Evolutionary conservation across 306 rosid genomes (phyloP).

Genomic region (Geum urbanum): DNA sequence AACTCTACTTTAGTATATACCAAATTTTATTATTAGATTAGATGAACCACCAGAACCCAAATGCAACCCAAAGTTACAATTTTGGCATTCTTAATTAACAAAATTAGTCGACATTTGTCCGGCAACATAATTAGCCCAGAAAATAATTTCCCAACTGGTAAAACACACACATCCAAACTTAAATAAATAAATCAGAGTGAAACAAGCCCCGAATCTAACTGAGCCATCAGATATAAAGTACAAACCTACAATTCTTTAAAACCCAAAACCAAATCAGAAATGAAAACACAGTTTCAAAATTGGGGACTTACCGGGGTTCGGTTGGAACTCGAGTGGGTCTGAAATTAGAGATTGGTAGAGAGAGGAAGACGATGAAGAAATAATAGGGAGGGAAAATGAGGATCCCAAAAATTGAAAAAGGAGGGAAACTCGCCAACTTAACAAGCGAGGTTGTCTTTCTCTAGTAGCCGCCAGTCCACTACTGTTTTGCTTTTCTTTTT

Average conservation of each 20-base stretch:
- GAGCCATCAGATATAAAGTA: too few relatives aligned
- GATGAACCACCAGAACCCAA: too few relatives aligned
- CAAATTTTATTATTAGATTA: too few relatives aligned
- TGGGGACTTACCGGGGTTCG: conserved; percentile 17
- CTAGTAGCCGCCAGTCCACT: too few relatives aligned
- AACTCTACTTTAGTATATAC: too few relatives aligned
- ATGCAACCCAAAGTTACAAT: too few relatives aligned
- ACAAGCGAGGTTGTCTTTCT: too few relatives aligned
- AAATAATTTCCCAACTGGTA: conserved; percentile 5
- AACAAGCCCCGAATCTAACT: not conserved
- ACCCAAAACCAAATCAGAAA: conserved; percentile 5
- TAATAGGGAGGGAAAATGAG: conserved; percentile 19
- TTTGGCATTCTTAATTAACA: too few relatives aligned
- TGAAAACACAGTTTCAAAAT: not conserved
- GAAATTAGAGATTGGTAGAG: not conserved
- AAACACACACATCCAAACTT: not conserved
- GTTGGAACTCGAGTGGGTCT: not conserved
- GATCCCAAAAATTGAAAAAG: not conserved
- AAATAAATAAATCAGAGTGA: not conserved
- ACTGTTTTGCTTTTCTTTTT: too few relatives aligned
- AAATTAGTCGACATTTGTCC: too few relatives aligned
- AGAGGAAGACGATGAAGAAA: too few relatives aligned
- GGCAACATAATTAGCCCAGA: too few relatives aligned
- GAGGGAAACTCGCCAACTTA: conserved; percentile 44
- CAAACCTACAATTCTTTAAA: not conserved